A percentile compares a stretch with the other conserved stretches of the same genome.
Evolutionary conservation across 1,139 yeast species (phyloP).

Genomic region (Kurtzmaniella natalensis): DNA sequence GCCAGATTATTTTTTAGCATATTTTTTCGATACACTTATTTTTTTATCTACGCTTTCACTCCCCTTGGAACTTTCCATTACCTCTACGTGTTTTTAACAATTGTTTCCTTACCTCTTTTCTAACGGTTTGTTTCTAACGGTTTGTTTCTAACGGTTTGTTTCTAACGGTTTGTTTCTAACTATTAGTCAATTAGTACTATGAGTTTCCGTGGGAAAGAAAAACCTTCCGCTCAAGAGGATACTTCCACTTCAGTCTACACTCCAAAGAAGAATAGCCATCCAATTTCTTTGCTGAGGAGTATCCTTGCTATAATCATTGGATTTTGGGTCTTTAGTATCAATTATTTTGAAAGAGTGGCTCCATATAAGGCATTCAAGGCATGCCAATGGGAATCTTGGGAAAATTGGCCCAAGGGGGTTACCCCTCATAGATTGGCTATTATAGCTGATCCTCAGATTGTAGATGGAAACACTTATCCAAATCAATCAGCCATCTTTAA

Average conservation of each 20-base stretch:
- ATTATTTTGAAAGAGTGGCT: conserved; percentile 58
- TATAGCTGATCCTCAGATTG: conserved; percentile 90
- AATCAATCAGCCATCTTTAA: conserved; percentile 45
- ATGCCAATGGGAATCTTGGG: conserved; percentile 70
- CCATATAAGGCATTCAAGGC: conserved; percentile 42
- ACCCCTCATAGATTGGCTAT: conserved; percentile 62
- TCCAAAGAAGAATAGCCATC: background rate
- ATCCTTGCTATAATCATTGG: conserved; percentile 15
- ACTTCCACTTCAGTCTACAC: conserved; percentile 1
- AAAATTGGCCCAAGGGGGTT: conserved; percentile 38
- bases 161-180: too few species aligned
- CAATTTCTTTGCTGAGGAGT: conserved; percentile 5
- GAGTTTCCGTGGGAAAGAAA: conserved; percentile 16
- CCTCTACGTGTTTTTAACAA: too few species aligned
- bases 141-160: too few species aligned
- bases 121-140: too few species aligned
- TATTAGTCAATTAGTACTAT: too few species aligned
- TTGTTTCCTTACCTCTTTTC: too few species aligned
- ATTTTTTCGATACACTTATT: too few species aligned
- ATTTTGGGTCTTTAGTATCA: conserved; percentile 48
- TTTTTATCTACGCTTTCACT: too few species aligned
- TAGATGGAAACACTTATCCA: conserved; percentile 74
- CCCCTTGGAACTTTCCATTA: too few species aligned
- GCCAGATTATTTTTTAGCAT: too few species aligned
- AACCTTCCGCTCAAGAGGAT: conserved; percentile 5